Conservation (phyloP, 495 filamentous ascomycete genomes). For the Polyplosphaeria fusca region DNA sequence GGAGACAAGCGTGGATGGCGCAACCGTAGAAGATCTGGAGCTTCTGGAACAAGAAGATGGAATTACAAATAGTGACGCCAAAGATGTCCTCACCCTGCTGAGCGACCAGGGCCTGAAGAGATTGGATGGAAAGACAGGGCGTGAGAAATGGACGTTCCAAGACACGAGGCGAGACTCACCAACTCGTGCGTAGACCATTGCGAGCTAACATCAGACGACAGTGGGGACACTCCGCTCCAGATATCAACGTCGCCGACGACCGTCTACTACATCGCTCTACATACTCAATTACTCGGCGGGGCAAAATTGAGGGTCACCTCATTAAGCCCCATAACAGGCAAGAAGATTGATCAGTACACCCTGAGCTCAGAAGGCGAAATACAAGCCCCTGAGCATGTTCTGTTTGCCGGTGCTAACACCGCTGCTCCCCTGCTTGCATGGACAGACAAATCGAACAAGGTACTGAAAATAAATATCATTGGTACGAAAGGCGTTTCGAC, state of each 20-base stretch:
- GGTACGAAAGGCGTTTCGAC: constrained; percentile 62
- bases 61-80: constrained; percentile 42
- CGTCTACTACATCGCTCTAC: constrained; percentile 73
- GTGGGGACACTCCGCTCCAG: constrained; percentile 70
- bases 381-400: constrained; percentile 59
- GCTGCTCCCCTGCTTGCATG: constrained; percentile 78
- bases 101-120: constrained; percentile 61
- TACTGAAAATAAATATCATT: constrained; percentile 75
- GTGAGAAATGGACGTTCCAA: constrained; percentile 70
- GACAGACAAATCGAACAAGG: constrained; percentile 66
- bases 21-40: constrained; percentile 71
- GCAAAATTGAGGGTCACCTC: constrained; percentile 71
- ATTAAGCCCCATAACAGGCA: constrained; percentile 68
- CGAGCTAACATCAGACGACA: constrained; percentile 36
- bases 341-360: constrained; percentile 59
- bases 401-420: constrained; percentile 80
- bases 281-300: constrained; percentile 57
- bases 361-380: constrained; percentile 74
- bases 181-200: not conserved
- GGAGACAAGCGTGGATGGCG: constrained; percentile 56
- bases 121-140: constrained; percentile 69
- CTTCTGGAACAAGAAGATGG: constrained; percentile 68
- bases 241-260: constrained; percentile 70
- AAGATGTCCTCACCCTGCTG: constrained; percentile 70
- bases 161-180: constrained; percentile 53